Evolutionary conservation across 768 basidiomycete species (phyloP).

Genomic region (Lactarius trivialis): DNA sequence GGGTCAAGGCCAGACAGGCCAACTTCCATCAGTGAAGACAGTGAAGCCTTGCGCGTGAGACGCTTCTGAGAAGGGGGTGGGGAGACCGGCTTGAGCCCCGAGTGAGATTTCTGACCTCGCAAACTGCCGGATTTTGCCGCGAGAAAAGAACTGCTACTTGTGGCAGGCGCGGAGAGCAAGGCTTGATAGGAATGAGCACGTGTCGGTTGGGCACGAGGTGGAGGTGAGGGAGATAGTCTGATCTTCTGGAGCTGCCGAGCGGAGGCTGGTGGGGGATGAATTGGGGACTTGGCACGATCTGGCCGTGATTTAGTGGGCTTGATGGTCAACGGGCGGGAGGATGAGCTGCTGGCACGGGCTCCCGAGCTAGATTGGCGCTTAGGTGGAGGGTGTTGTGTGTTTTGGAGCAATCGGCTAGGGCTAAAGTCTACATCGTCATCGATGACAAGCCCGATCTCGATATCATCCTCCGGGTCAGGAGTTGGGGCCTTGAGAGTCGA

Average conservation of each 20-base stretch:
- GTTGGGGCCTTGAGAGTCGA: constrained; percentile 45
- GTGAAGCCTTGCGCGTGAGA: constrained; percentile 69
- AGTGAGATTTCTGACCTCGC: constrained; percentile 79
- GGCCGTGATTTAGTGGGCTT: constrained; percentile 56
- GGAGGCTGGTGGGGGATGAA: constrained; percentile 63
- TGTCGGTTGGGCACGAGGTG: constrained; percentile 41
- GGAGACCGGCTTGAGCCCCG: constrained; percentile 69
- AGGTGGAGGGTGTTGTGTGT: constrained; percentile 39
- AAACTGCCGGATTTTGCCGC: constrained; percentile 66
- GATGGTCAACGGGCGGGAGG: constrained; percentile 41
- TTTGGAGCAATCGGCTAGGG: constrained; percentile 62
- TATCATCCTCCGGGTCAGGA: constrained; percentile 75
- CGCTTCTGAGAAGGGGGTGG: constrained; percentile 58
- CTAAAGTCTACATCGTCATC: constrained; percentile 79
- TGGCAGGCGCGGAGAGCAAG: constrained; percentile 42
- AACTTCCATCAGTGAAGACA: constrained; percentile 66
- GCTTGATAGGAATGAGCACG: constrained; percentile 54
- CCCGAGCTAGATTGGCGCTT: constrained; percentile 27
- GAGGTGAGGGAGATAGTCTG: constrained; percentile 63
- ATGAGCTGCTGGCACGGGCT: constrained; percentile 54
- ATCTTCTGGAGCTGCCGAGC: constrained; percentile 61
- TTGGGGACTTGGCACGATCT: constrained; percentile 68
- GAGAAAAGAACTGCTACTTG: constrained; percentile 51
- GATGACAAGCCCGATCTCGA: constrained; percentile 78
- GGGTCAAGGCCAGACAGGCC: constrained; percentile 47